These are phyloP conservation scores for Boechera retrofracta DNA, from an alignment of 345 rosid genomes.

Conservation along the genomic window DNA sequence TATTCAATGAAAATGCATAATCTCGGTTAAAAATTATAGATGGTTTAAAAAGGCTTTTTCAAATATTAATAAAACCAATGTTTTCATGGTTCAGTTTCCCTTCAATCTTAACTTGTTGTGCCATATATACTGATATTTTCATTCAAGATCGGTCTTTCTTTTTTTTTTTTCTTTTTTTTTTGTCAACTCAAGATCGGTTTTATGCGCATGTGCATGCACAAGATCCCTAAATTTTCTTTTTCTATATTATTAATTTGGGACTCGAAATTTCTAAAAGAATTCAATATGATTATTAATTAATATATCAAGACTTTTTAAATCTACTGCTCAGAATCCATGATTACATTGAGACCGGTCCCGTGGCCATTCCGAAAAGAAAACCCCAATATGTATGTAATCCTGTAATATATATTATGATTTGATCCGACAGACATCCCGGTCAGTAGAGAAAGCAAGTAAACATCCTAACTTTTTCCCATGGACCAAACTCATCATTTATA, in stretches of 20 bases:
- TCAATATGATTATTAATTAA: neutral
- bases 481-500: conserved; percentile 24
- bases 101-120: neutral
- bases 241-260: neutral
- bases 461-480: neutral
- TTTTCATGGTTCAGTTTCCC: neutral
- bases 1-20: too few relatives aligned
- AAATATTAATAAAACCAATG: neutral
- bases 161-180: too few relatives aligned
- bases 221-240: too few relatives aligned
- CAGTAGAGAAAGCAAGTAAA: conserved; percentile 2
- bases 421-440: neutral
- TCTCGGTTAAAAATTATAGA: too few relatives aligned
- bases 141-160: neutral
- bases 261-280: conserved; percentile 5
- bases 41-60: neutral
- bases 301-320: neutral
- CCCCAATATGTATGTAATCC: conserved; percentile 8
- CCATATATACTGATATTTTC: neutral
- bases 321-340: conserved; percentile 7
- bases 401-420: conserved; percentile 11
- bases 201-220: neutral
- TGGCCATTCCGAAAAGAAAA: conserved; percentile 8
- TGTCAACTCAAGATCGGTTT: neutral
- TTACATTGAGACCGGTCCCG: conserved; percentile 2